A percentile compares a stretch with the other conserved stretches of the same genome.
Evolutionary conservation across 805 yeast genomes (phyloP).

Genomic region (baker's yeast (Saccharomyces cerevisiae)): DNA sequence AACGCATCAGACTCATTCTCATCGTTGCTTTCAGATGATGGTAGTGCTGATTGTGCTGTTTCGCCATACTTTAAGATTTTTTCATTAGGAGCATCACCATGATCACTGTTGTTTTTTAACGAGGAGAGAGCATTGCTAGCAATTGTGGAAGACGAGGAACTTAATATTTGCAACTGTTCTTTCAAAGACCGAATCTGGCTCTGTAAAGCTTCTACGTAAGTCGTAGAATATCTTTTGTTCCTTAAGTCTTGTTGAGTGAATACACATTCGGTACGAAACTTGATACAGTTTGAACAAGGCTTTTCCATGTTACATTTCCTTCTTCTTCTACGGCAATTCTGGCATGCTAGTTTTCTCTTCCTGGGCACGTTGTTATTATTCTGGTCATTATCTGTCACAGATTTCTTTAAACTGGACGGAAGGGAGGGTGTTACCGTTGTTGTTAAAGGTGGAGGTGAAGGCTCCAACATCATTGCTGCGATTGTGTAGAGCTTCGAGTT

Average conservation of each 20-base stretch:
- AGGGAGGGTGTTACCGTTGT: neutral
- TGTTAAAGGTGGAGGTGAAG: neutral
- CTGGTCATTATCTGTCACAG: neutral
- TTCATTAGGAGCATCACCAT: neutral
- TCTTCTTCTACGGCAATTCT: slow-evolving; percentile 19
- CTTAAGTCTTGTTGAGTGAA: slow-evolving; percentile 38
- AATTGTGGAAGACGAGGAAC: neutral
- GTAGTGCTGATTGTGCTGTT: neutral
- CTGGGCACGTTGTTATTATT: neutral
- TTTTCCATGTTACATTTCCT: slow-evolving; percentile 39
- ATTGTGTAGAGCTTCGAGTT: neutral
- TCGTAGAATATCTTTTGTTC: slow-evolving; percentile 37
- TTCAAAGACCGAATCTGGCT: slow-evolving; percentile 8
- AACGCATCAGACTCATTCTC: neutral
- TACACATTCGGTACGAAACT: slow-evolving; percentile 37
- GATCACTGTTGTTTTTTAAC: neutral
- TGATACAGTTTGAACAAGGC: slow-evolving; percentile 41
- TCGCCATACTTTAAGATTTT: neutral
- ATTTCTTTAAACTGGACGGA: neutral
- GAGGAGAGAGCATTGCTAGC: neutral
- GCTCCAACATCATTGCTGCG: neutral
- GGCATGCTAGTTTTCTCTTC: slow-evolving; percentile 14
- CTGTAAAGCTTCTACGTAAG: slow-evolving; percentile 38
- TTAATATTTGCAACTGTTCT: neutral
- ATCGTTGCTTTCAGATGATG: neutral